These are phyloP conservation scores for Solanum hybrid DNA, from an alignment of 305 asterid species.

Conservation along the genomic window DNA sequence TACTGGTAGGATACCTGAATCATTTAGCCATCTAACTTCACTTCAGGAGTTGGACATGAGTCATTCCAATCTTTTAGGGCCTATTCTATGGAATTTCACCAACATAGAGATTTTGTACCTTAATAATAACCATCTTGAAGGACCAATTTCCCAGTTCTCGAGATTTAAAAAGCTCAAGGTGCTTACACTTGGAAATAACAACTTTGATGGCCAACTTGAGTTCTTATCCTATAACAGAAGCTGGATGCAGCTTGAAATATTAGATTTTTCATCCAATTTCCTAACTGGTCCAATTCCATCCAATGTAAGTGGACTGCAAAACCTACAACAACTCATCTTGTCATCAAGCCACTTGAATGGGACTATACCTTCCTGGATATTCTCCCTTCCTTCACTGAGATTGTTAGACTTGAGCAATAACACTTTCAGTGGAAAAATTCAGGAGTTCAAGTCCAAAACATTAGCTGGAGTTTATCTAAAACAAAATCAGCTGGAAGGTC, in stretches of 20 bases:
- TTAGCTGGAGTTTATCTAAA: accelerated
- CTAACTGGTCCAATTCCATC: background rate
- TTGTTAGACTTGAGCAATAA: background rate
- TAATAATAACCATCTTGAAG: too few relatives aligned
- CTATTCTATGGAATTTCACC: too few relatives aligned
- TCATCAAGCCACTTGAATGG: background rate
- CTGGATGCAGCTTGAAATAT: too few relatives aligned
- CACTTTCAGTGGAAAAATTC: conserved; percentile 3
- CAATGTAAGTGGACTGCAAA: background rate
- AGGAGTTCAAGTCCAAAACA: background rate
- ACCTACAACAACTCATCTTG: accelerated
- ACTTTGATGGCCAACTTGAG: too few relatives aligned
- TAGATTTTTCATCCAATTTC: too few relatives aligned
- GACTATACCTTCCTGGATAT: background rate
- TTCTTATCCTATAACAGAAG: too few relatives aligned
- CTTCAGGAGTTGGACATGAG: too few relatives aligned
- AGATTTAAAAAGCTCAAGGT: accelerated
- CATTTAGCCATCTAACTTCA: too few relatives aligned
- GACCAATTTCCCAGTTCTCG: background rate
- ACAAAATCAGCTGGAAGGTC: background rate
- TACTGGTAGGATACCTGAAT: too few relatives aligned
- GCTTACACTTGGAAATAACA: too few relatives aligned
- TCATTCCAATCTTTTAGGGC: accelerated
- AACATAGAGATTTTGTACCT: accelerated
- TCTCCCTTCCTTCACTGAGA: background rate